Percentiles rank a stretch among this genome's conserved stretches.
phyloP scores from a whole-genome alignment of 2,329 filamentous ascomycete species.

The Ceratocystis harringtonii region DNA sequence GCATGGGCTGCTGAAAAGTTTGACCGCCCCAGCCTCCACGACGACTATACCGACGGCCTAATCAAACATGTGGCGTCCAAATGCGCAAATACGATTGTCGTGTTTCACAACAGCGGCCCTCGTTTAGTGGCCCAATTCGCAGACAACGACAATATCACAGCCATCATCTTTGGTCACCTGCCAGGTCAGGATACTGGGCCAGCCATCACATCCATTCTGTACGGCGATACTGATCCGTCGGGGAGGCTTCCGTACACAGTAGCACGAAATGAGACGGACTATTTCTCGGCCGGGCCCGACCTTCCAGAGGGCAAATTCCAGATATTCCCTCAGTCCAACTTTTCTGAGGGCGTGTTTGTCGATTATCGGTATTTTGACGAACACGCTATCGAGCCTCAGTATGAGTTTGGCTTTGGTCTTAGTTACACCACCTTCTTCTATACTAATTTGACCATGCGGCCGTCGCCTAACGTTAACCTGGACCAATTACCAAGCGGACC shows the following conservation, averaged over 20 bases:
- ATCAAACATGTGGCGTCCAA: constrained; percentile 41
- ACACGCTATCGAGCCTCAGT: constrained; percentile 33
- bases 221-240: constrained; percentile 40
- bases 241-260: constrained; percentile 49
- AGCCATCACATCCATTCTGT: constrained; percentile 40
- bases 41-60: constrained; percentile 48
- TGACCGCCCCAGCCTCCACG: constrained; percentile 44
- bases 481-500: constrained; percentile 27
- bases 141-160: constrained; percentile 49
- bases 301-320: constrained; percentile 35
- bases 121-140: constrained; percentile 46
- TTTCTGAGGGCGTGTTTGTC: constrained; percentile 35
- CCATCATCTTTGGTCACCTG: constrained; percentile 47
- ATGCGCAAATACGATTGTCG: constrained; percentile 48
- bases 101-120: constrained; percentile 49
- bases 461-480: constrained; percentile 21
- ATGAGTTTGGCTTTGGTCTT: constrained; percentile 42
- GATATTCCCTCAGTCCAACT: constrained; percentile 37
- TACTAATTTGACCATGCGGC: constrained; percentile 28
- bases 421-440: constrained; percentile 41
- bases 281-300: constrained; percentile 40
- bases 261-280: constrained; percentile 40
- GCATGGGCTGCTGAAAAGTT: constrained; percentile 59
- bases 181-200: constrained; percentile 49
- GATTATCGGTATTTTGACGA: constrained; percentile 43